These are phyloP conservation scores for Paramecium pentaurelia DNA, from an alignment of 73 alveolate genomes.

Conservation along the genomic window DNA sequence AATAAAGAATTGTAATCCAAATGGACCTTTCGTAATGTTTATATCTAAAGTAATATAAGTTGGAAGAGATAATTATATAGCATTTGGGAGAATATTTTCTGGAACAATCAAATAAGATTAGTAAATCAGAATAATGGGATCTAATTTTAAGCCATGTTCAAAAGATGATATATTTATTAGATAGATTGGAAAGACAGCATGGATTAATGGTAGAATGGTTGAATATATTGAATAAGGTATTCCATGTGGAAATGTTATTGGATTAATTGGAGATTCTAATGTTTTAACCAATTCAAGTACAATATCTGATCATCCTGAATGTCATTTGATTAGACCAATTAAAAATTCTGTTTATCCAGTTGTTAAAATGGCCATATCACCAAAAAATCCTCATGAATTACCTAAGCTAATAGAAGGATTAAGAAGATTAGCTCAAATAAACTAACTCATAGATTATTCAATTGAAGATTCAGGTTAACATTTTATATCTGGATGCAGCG, in stretches of 20 bases:
- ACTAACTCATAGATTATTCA: constrained; percentile 91
- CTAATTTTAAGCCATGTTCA: constrained; percentile 81
- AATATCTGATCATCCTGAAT: constrained; percentile 56
- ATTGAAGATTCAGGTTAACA: constrained; percentile 91
- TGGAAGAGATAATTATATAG: constrained; percentile 88
- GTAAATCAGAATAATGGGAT: constrained; percentile 88
- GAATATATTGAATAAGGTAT: constrained; percentile 68
- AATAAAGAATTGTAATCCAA: constrained; percentile 92
- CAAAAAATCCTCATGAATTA: constrained; percentile 93
- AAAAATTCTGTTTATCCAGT: constrained; percentile 67
- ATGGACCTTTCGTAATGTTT: constrained; percentile 96
- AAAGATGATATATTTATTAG: constrained; percentile 80
- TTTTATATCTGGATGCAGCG: constrained; percentile 97
- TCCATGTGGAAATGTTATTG: constrained; percentile 93
- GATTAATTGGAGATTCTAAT: constrained; percentile 74
- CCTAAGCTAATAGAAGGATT: constrained; percentile 98
- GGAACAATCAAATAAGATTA: constrained; percentile 88
- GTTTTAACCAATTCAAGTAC: constrained; percentile 59
- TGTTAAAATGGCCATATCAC: constrained; percentile 83
- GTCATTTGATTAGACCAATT: constrained; percentile 60
- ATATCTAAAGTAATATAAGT: constrained; percentile 92
- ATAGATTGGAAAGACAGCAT: constrained; percentile 76
- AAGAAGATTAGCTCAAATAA: constrained; percentile 93
- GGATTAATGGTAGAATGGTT: constrained; percentile 81
- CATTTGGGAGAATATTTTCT: constrained; percentile 95